Evolutionary conservation across 345 rosid species (phyloP), one percentile per base, ranked within the genome.

Genomic region (Hibiscus tridactylites): DNA sequence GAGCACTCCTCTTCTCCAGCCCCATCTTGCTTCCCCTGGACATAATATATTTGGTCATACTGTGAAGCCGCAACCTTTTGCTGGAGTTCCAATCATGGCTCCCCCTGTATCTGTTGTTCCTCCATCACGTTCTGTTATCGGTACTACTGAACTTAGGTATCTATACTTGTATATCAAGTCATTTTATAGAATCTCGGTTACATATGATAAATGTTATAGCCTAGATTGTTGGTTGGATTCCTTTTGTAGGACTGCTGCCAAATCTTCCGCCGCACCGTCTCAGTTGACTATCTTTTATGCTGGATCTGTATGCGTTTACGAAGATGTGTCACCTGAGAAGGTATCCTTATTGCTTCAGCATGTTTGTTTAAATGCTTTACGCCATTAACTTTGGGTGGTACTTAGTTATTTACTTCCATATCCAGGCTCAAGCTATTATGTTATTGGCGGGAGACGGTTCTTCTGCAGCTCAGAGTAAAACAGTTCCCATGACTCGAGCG

Each of bases 341-440:
- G 91, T 88, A 82, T 24, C 10, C 10, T 28, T 79, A 62, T 58
- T 63, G 65, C 52, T 47, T 71, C 26, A 35, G 29, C 50, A 17
- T 37, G 8, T 56, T 16, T 1, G 19, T 26, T 42, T 15, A 26
- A 13, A 9, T 35, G 35, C 52, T 49, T 61, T 4, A 11, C 68
- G 17, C 56, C 24, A 39, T 61, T 33, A 52, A 37, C 53, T 73
- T 19, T 75, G 31, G 17, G 29, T 12, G n/a, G 35, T 75, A 39
- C 53, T 73, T 68, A 28, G 28, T 80, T 71, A 13, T 54, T 85
- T 53, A 74, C 78, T 61, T 49, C 37, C 73, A 9, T 75, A 12
- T 71, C 33, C 87, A 90, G 93, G 96, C 96, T 29, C 89, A 85
- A 56, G 91, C 91, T 52, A 85, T 90, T 73, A 85, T 90, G 96